Conservation (phyloP, 2,329 filamentous ascomycete genomes). For the Aspergillus versicolor region DNA sequence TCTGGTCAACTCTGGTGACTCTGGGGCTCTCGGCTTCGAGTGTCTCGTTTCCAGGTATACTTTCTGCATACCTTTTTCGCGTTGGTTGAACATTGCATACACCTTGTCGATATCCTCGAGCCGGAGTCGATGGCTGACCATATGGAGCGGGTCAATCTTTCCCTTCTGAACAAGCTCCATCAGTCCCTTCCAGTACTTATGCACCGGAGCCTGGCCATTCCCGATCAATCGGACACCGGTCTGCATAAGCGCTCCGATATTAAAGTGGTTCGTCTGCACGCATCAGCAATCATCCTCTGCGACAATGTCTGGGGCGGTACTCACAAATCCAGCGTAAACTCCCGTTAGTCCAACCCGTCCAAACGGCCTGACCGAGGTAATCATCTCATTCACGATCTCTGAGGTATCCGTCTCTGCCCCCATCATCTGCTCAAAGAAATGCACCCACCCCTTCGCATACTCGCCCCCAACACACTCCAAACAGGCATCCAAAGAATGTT, state of each 20-base stretch:
- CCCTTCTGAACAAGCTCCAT: slow-evolving; percentile 65
- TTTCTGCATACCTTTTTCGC: slow-evolving; percentile 71
- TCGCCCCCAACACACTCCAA: slow-evolving; percentile 5
- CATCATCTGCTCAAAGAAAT: slow-evolving; percentile 7
- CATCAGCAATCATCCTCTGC: not conserved
- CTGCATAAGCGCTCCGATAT: slow-evolving; percentile 81
- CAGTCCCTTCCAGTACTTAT: slow-evolving; percentile 81
- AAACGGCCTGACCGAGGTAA: slow-evolving; percentile 6
- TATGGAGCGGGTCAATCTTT: slow-evolving; percentile 72
- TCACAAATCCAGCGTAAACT: slow-evolving; percentile 60
- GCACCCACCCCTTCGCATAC: slow-evolving; percentile 6
- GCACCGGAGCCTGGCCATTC: slow-evolving; percentile 70
- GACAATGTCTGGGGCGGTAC: slow-evolving; percentile 23
- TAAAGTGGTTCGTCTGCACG: slow-evolving; percentile 72
- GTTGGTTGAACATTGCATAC: slow-evolving; percentile 61
- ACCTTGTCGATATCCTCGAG: slow-evolving; percentile 71
- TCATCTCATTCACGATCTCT: slow-evolving; percentile 11
- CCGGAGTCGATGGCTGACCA: slow-evolving; percentile 75
- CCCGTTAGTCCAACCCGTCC: slow-evolving; percentile 41
- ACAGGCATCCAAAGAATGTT: slow-evolving; percentile 68
- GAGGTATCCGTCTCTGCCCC: slow-evolving; percentile 6
- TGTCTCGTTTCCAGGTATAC: slow-evolving; percentile 66
- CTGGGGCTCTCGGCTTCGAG: slow-evolving; percentile 51
- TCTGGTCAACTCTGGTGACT: slow-evolving; percentile 52
- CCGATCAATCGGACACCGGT: slow-evolving; percentile 77